Conservation (phyloP, 139 green algal genomes). For the Coelastrella sp. region DNA sequence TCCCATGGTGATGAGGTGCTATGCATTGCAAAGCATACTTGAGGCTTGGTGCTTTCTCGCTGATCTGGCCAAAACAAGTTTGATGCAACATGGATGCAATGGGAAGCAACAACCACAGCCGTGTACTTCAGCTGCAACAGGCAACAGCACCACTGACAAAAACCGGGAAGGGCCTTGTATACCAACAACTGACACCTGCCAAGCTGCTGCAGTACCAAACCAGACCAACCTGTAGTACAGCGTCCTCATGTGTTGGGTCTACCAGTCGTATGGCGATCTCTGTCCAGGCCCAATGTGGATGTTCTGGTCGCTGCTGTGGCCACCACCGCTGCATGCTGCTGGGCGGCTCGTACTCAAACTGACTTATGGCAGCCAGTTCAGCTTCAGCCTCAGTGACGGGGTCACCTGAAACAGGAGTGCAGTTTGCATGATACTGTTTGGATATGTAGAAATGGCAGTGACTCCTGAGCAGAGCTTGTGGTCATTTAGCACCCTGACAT, state of each 20-base stretch:
- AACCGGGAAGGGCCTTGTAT: too few species aligned
- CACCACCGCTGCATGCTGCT: slow-evolving; percentile 40
- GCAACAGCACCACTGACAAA: neutral
- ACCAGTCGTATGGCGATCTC: slow-evolving; percentile 28
- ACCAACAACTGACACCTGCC: too few species aligned
- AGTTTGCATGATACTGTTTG: too few species aligned
- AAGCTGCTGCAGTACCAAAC: too few species aligned
- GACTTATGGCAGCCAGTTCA: neutral
- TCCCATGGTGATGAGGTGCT: neutral
- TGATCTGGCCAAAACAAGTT: neutral
- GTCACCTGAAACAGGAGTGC: neutral
- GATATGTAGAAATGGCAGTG: neutral
- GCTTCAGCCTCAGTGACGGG: slow-evolving; percentile 4
- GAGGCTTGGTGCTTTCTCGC: neutral
- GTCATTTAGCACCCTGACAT: too few species aligned
- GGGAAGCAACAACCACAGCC: too few species aligned
- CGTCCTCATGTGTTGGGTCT: neutral
- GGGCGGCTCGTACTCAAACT: neutral
- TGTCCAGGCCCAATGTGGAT: neutral
- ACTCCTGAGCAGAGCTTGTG: too few species aligned
- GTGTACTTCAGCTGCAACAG: neutral
- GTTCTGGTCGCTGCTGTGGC: neutral
- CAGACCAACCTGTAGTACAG: neutral
- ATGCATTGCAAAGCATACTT: neutral
- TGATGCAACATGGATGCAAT: neutral